Evolutionary conservation across 495 filamentous ascomycete genomes (phyloP), one percentile per base, ranked within the genome.

Genomic region (Podospora comata): DNA sequence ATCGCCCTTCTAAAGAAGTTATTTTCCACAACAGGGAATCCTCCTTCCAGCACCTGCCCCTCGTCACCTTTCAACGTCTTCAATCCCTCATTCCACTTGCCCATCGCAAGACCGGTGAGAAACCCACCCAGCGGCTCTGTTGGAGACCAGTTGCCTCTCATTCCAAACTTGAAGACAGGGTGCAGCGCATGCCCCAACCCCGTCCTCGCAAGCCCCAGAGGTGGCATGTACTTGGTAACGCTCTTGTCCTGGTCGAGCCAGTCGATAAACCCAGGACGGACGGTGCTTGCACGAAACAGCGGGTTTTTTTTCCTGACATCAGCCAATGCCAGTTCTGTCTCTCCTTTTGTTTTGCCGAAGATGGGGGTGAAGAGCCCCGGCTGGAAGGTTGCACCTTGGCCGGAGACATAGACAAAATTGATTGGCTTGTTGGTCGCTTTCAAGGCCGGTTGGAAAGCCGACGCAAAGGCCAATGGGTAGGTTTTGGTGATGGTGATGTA

Each of bases 391-490:
- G 82, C 77, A 34, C 85, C 84, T 66, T 82, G 82, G 28, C 90
- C 90, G 0, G 89, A 91, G 59, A 93, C 85, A 73, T 88, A 88
- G 71, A 92, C 80, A 71, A 92, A 92, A 55, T 84, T 86, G 79
- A 93, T 87, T 18, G 86, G 80, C 55, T 83, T 74, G 18, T 72
- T 68, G 18, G 16, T 13, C 15, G 60, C 9, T n/a, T 11, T 15
- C 18, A 18, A 20, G 23, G 23, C 20, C 27, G 19, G 20, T 61
- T 82, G 71, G 74, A 92, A 89, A 16, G 88, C 87, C 3, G 61
- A 39, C 2, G 88, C 88, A 20, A 88, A 87, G 1, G 83, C 83
- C 23, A 91, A 75, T 9, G 89, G 75, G 68, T 87, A 91, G 72
- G 84, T 82, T 64, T 87, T 80, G 0, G 90, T 92, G 68, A 92